Evolutionary conservation across 306 rosid genomes (phyloP).

Genomic region (Castanea sativa): DNA sequence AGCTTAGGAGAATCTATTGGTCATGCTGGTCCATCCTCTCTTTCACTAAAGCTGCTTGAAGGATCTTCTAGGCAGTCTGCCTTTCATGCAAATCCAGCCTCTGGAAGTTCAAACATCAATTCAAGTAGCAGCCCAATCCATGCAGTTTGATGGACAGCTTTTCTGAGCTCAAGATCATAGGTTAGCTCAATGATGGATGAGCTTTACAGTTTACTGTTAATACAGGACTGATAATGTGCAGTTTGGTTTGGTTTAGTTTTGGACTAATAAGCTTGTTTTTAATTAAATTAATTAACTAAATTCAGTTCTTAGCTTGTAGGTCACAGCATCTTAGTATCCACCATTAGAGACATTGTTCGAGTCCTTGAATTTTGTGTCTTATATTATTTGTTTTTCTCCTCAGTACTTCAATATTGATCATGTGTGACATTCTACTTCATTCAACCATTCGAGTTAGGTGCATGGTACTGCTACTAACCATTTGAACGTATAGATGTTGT

Average conservation of each 20-base stretch:
- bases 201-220: slow-evolving; percentile 29
- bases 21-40: slow-evolving; percentile 64
- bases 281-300: slow-evolving; percentile 34
- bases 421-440: not conserved
- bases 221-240: slow-evolving; percentile 41
- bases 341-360: slow-evolving; percentile 39
- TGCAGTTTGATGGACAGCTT: slow-evolving; percentile 50
- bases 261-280: slow-evolving; percentile 30
- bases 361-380: slow-evolving; percentile 31
- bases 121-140: slow-evolving; percentile 74
- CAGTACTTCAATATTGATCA: slow-evolving; percentile 39
- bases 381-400: slow-evolving; percentile 24
- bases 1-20: slow-evolving; percentile 82
- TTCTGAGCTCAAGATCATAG: slow-evolving; percentile 32
- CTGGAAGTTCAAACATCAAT: slow-evolving; percentile 56
- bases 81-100: slow-evolving; percentile 78
- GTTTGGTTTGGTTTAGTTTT: slow-evolving; percentile 45
- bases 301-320: slow-evolving; percentile 52
- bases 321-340: slow-evolving; percentile 33
- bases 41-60: slow-evolving; percentile 67
- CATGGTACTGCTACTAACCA: not conserved
- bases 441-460: not conserved
- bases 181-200: slow-evolving; percentile 21
- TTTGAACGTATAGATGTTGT: not conserved
- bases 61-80: slow-evolving; percentile 97